Base-by-base conservation (phyloP, 768 basidiomycete species). In the Russula brevipes region DNA sequence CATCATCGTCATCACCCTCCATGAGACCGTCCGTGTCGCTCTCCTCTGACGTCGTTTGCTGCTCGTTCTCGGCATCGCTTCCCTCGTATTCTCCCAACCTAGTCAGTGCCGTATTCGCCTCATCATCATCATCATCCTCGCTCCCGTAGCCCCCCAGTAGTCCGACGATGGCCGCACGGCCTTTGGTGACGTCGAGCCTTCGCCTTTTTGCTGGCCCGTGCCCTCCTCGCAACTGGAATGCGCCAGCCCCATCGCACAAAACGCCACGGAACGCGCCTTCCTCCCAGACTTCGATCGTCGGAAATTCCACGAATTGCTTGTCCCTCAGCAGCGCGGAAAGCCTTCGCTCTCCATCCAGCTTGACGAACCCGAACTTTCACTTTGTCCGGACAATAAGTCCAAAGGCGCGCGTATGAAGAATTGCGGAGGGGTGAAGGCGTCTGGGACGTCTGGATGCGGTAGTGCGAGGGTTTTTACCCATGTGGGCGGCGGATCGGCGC, bases 261-360 rank as follows among this genome's bases (percentile, higher is more conserved):
- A 76, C 76, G 7, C 84, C 87, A 8, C 73, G 74, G 73, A 91
- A 94, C 36, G 85, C 74, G 19, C 72, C 76, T 30, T 75, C 81
- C 52, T 87, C 83, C 78, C 86, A 87, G 6, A 95, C 73, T 59
- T 93, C 87, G 50, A 96, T 83, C 1, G 85, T 86, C 7, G 94
- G 94, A 70, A 83, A 96, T 72, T 96, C 94, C 38, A 89, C 80
- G 72, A 94, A 93, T 35, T 82, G 77, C 47, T 83, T 88, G 54
- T 83, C 74, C 41, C 76, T 78, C 50, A 96, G 75, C 8, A 80
- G 73, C 31, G 71, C 69, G 10, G 71, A 69, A 33, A 95, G 76
- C 30, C 79, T 72, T 47, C 79, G 68, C 4, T 74, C 71, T 2
- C 81, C 74, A 55, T 89, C 83, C 12, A 94, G 73, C 39, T 79